These are phyloP conservation scores for Crithidia fasciculata DNA, from an alignment of 208 protist genomes.

Conservation along the genomic window DNA sequence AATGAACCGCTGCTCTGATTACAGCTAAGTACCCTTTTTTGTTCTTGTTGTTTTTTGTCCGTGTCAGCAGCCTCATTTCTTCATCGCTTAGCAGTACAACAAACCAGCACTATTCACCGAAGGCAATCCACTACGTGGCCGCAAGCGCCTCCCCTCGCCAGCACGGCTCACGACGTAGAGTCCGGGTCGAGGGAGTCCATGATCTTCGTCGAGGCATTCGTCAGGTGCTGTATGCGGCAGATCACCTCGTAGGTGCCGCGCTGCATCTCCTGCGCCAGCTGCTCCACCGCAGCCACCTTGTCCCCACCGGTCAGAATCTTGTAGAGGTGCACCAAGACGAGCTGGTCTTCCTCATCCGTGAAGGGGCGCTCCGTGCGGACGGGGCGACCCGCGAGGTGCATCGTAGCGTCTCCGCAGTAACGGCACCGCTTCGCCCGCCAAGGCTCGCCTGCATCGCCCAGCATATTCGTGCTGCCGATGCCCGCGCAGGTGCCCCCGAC, in stretches of 20 bases:
- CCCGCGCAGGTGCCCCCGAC: slow-evolving; percentile 74
- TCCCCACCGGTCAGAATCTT: slow-evolving; percentile 65
- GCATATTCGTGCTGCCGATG: slow-evolving; percentile 61
- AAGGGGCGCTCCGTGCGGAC: slow-evolving; percentile 49
- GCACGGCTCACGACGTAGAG: background rate
- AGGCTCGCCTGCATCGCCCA: background rate
- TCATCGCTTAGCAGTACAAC: no score
- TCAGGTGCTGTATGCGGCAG: slow-evolving; percentile 72
- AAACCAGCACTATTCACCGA: background rate
- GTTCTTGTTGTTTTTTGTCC: background rate
- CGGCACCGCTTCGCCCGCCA: slow-evolving; percentile 32
- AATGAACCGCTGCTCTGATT: no score
- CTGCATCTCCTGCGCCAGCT: slow-evolving; percentile 63
- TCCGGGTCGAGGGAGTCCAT: slow-evolving; percentile 39
- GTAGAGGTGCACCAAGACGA: slow-evolving; percentile 73
- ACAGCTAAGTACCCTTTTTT: background rate
- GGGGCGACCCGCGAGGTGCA: slow-evolving; percentile 55
- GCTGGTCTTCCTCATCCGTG: slow-evolving; percentile 67
- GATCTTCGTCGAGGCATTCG: slow-evolving; percentile 71
- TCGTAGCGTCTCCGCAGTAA: slow-evolving; percentile 64
- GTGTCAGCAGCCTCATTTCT: background rate
- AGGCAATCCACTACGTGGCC: background rate
- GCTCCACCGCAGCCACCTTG: slow-evolving; percentile 71
- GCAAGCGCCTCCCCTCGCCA: background rate
- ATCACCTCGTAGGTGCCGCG: slow-evolving; percentile 76